These are phyloP conservation scores for Alternaria brassicae DNA, from an alignment of 2,329 filamentous ascomycete species.

Conservation along the genomic window DNA sequence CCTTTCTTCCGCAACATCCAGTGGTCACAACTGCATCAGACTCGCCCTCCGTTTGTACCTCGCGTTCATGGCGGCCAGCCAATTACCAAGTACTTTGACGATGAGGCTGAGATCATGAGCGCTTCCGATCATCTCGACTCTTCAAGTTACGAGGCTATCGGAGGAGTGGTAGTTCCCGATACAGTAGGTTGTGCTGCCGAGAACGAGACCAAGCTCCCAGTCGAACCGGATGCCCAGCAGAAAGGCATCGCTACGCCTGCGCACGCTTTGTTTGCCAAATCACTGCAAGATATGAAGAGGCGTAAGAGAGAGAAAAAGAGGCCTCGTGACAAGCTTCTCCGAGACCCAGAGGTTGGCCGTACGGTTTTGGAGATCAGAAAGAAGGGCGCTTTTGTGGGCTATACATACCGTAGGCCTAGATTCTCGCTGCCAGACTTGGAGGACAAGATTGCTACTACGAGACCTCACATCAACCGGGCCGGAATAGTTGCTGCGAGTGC, in stretches of 20 bases:
- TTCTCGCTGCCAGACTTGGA: slow-evolving; percentile 43
- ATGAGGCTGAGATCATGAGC: slow-evolving; percentile 71
- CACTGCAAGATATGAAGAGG: slow-evolving; percentile 44
- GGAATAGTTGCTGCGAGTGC: slow-evolving; percentile 18
- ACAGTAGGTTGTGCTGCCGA: background rate
- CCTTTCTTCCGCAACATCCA: slow-evolving; percentile 81
- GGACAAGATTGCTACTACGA: slow-evolving; percentile 17
- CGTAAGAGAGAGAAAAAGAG: slow-evolving; percentile 75
- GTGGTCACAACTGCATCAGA: slow-evolving; percentile 77
- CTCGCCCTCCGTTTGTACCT: slow-evolving; percentile 80
- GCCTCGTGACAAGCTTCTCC: slow-evolving; percentile 82
- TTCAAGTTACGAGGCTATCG: slow-evolving; percentile 38
- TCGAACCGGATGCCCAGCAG: slow-evolving; percentile 1
- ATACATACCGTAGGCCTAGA: slow-evolving; percentile 73
- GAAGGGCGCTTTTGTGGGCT: slow-evolving; percentile 84
- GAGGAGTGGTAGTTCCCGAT: background rate
- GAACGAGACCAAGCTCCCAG: background rate
- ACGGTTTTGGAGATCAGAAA: slow-evolving; percentile 82
- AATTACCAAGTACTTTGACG: slow-evolving; percentile 86
- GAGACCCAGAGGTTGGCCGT: slow-evolving; percentile 71
- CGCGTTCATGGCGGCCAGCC: slow-evolving; percentile 62
- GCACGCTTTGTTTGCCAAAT: slow-evolving; percentile 7
- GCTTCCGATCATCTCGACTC: slow-evolving; percentile 47
- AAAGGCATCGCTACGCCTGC: background rate
- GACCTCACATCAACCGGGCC: slow-evolving; percentile 1